Evolutionary conservation across 192 early-diverging fungal genomes (phyloP), one percentile per base, ranked within the genome.

Genomic region (Allomyces javanicus): DNA sequence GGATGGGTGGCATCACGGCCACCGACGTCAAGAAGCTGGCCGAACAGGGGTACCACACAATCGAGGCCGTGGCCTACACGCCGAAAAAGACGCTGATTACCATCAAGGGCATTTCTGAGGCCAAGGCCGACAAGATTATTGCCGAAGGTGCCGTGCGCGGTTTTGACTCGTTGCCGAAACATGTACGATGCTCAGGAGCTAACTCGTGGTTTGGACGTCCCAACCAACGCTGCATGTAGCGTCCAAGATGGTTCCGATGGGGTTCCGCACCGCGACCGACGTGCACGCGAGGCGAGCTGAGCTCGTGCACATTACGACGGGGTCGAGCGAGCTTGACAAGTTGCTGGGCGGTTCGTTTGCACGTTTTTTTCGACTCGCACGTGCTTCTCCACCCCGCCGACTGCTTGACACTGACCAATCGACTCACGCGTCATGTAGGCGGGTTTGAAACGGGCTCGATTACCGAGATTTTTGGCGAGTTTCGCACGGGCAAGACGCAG

Each of bases 391-490:
- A 6, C 33, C 10, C 10, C 9, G 43, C 33, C 9, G n/a, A 65
- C 25, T 65, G 17, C 23, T 43, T 14, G 3, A 1, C 24, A 44
- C 62, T 23, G 24, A 62, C 22, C 21, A 43, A 22, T 50, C 24
- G 61, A 27, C 22, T 68, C 21, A 61, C 21, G 6, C n/a, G 63
- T 55, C 24, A 7, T 55, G 61, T 64, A 82, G 83, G 87, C 64
- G 95, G 95, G 19, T 86, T 98, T 62, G 95, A 98, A 69, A 96
- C 95, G 5, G 95, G 95, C 3, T 81, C 89, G 6, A 96, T 98
- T 43, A 98, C 95, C 24, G 95, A 98, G 72, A 78, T 98, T 0
- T 98, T 96, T 86, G 95, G 95, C 33, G 95, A 98, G 76, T 98
- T 98, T 70, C 76, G 95, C 63, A 98, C 95, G 9, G 95, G 95